Conservation (phyloP, 805 yeast species). For the Myxozyma udenii region DNA sequence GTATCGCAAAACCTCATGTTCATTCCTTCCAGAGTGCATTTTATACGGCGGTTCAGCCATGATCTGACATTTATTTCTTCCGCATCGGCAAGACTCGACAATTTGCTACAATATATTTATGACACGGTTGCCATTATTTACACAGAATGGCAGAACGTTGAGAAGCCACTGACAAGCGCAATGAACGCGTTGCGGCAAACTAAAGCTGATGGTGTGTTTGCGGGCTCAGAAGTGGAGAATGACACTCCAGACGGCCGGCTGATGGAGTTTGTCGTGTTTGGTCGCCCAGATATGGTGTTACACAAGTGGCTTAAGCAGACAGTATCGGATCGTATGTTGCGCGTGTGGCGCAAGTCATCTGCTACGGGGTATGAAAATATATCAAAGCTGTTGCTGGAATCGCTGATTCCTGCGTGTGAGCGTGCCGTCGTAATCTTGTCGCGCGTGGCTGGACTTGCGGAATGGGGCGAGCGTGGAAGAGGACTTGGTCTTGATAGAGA, state of each 20-base stretch:
- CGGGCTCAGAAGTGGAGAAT: not conserved
- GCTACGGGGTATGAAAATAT: conserved; percentile 17
- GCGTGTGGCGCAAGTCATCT: conserved; percentile 25
- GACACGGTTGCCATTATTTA: conserved; percentile 13
- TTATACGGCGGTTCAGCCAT: conserved; percentile 27
- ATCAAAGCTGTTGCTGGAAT: conserved; percentile 18
- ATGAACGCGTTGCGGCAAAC: not conserved
- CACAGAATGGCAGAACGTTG: conserved; percentile 17
- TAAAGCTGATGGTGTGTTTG: not conserved
- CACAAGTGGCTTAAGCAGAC: conserved; percentile 22
- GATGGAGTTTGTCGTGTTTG: conserved; percentile 25
- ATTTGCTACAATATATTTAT: conserved; percentile 16
- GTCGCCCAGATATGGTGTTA: conserved; percentile 17
- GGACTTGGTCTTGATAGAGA: conserved; percentile 26
- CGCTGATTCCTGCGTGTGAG: conserved; percentile 32
- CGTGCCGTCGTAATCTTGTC: conserved; percentile 24
- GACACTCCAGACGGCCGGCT: conserved; percentile 3
- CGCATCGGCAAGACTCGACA: conserved; percentile 21
- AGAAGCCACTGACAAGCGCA: conserved; percentile 4
- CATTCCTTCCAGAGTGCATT: conserved; percentile 25
- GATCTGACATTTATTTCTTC: conserved; percentile 22
- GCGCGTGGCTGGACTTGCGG: conserved; percentile 29
- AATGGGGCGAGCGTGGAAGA: conserved; percentile 31
- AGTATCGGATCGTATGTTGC: conserved; percentile 24
- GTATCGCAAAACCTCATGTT: not conserved